A percentile compares a stretch with the other conserved stretches of the same genome.
Evolutionary conservation across 345 rosid genomes (phyloP).

Genomic region (Barbarea vulgaris): DNA sequence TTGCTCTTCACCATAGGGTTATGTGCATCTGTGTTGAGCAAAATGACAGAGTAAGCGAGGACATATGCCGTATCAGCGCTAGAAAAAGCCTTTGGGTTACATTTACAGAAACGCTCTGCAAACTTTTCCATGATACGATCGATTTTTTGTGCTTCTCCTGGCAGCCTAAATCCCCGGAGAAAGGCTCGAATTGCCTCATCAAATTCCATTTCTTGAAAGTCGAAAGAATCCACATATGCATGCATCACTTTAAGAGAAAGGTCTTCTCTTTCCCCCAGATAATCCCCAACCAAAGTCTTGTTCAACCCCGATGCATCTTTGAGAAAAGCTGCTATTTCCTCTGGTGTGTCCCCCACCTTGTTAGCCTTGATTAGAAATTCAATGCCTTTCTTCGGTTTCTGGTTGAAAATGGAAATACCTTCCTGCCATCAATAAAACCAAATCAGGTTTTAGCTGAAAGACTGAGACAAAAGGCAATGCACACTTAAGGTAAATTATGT

Average conservation of each 20-base stretch:
- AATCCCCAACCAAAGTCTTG: constrained; percentile 93
- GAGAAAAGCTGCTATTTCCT: constrained; percentile 92
- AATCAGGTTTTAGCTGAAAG: constrained; percentile 44
- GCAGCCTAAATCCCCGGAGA: constrained; percentile 90
- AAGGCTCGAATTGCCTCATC: constrained; percentile 93
- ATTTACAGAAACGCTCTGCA: constrained; percentile 95
- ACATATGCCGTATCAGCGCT: constrained; percentile 99
- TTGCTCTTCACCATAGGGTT: constrained; percentile 97
- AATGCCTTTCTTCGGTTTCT: constrained; percentile 96
- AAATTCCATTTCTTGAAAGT: constrained; percentile 85
- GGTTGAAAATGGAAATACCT: constrained; percentile 98
- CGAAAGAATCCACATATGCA: constrained; percentile 94
- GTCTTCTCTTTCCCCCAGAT: constrained; percentile 98
- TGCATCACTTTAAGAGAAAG: constrained; percentile 96
- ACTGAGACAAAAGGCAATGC: constrained; percentile 6
- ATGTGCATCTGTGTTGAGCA: constrained; percentile 99
- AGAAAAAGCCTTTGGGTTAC: constrained; percentile 88
- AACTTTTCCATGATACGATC: constrained; percentile 99
- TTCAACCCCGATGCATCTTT: constrained; percentile 86
- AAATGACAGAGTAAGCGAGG: constrained; percentile 94
- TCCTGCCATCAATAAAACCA: constrained; percentile 78
- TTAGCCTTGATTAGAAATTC: constrained; percentile 93
- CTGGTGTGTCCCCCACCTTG: constrained; percentile 90
- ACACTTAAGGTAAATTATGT: constrained; percentile 3
- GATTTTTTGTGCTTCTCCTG: constrained; percentile 99